A percentile compares a stretch with the other conserved stretches of the same genome.
Conservation (phyloP, 169 alveolate genomes). For the Eimeria maxima region DNA sequence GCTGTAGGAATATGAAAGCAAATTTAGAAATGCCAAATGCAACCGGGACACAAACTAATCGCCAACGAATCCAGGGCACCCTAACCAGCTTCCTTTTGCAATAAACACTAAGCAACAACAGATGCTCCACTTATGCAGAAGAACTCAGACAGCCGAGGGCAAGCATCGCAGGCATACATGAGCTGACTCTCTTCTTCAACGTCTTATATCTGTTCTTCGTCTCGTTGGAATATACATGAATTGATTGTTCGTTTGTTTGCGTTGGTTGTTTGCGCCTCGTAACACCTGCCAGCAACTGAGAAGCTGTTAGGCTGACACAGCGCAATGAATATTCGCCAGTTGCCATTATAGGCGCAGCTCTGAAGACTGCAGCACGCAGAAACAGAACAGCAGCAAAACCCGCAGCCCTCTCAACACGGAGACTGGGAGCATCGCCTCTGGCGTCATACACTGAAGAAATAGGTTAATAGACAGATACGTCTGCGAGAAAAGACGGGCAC, state of each 20-base stretch:
- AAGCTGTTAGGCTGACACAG: constrained; percentile 53
- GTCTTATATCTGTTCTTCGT: too few species aligned
- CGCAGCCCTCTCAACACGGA: background rate
- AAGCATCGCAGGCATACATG: too few species aligned
- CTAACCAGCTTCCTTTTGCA: too few species aligned
- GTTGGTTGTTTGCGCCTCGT: background rate
- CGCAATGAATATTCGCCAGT: constrained; percentile 24
- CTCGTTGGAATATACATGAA: background rate
- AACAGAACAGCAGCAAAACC: background rate
- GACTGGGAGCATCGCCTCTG: constrained; percentile 19
- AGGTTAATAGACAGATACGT: background rate
- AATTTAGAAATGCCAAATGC: too few species aligned
- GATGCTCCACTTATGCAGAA: too few species aligned
- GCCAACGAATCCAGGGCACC: too few species aligned
- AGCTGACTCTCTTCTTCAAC: too few species aligned
- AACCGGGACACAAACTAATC: too few species aligned
- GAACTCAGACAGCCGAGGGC: too few species aligned
- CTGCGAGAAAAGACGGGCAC: too few species aligned
- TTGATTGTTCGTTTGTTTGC: background rate
- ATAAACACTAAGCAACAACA: too few species aligned
- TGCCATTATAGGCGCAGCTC: background rate
- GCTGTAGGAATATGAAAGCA: too few species aligned
- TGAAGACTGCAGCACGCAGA: background rate
- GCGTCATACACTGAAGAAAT: background rate
- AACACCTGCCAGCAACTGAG: background rate